Base-by-base conservation (phyloP, 352 stramenopile species). In the Phytophthora brassicae region DNA sequence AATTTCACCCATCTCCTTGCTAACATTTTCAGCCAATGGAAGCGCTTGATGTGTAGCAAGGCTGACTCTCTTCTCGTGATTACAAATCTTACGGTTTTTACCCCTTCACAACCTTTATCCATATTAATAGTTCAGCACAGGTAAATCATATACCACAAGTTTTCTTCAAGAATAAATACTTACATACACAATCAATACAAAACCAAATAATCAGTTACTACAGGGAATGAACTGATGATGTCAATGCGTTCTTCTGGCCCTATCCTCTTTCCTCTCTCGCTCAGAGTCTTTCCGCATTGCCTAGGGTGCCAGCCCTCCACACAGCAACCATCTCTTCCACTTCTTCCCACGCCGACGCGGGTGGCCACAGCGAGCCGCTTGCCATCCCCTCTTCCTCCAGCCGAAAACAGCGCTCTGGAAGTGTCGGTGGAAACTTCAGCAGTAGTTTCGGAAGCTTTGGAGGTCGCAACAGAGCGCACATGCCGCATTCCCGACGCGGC, bases 371-470 rank as follows among this genome's bases (percentile, higher is more conserved):
- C 41, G 64, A 64, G 33, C 51, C 58, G 24, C 53, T 67, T 26
- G 52, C 53, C 16, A 52, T 66, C 56, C 52, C 57, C 4, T 35
- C 50, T 20, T 13, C 13, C n/a, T 24, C 7, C 33, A 7, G 14
- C 20, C 60, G 60, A 24, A 72, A 72, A 38, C 26, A 51, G 24
- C 64, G 58, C 12, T 63, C 58, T 20, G 58, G 38, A 26, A 64
- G 58, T 41, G 4, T 72, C 47, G 36, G 39, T 20, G 58, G 38
- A 26, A 64, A 52, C 44, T 5, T 72, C 47, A 38, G 39, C 31
- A 29, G 36, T 39, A 36, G 28, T 14, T 66, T 70, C 23, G 60
- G 61, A 19, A 69, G 61, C 61, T 70, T 70, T 20, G 55, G 55
- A 72, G 52, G 42, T 12, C 26, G 39, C 42, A 59, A 26, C 47